Base-by-base conservation (phyloP, 176 grass and related monocot species). In the Oryza officinalis region DNA sequence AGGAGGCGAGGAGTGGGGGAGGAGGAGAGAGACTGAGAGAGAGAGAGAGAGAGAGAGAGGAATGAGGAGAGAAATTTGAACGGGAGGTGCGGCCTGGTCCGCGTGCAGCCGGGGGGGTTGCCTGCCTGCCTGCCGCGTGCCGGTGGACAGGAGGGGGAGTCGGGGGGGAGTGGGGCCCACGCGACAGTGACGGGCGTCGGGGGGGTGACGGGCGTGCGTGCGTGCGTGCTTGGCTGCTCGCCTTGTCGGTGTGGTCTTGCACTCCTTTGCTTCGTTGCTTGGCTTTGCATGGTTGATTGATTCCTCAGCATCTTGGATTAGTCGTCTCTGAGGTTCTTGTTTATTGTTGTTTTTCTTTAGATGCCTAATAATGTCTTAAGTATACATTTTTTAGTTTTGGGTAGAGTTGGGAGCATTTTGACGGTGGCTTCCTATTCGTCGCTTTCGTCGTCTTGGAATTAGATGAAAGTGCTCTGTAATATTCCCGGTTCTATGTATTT, bases 61-160 rank as follows among this genome's bases (percentile, higher is more conserved):
- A 33, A 23, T 8, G 54, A 73, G 33, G 13, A 17, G 49, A 46
- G 83, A 74, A 83, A 83, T 90, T 90, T 90, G 88, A 86, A 90
- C 67, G 35, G 40, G 69, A 41, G 46, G 46, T 49, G 46, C 46
- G 22, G 45, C 78, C 35, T 2, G 64, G 78, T 46, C 77, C 64
- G 43, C 66, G 75, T 44, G 45, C 59, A 2, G 40, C 40, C 40
- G 40, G 40, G 37, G 80, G 74, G 81, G 70, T 57, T 80, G 81
- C 71, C 54, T 80, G 82, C 71, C 82, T 80, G 81, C 71, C 54
- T 80, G 82, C 71, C 82, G 82, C 82, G 71, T 26, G 83, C 59
- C 83, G 50, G 72, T 59, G 77, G 82, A 81, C 82, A 11, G 83
- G 83, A 76, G 72, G 32, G 26, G 54, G 40, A 33, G 65, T 66